phyloP scores from a whole-genome alignment of 371 early-diverging fungal species.

The Apophysomyces ossiformis region DNA sequence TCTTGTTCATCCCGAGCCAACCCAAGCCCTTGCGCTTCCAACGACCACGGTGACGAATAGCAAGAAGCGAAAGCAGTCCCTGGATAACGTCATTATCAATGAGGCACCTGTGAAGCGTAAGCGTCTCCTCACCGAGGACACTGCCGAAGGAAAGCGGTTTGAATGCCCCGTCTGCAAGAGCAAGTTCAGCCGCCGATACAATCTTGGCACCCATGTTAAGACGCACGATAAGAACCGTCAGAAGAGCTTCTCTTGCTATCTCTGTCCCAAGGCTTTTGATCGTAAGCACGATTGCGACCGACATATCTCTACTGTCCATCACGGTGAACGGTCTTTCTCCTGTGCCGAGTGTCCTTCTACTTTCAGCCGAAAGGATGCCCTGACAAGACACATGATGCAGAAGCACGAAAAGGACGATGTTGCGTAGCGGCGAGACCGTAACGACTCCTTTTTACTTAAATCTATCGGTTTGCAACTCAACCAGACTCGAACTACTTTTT shows the following conservation, averaged over 20 bases:
- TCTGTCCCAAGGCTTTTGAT: constrained; percentile 64
- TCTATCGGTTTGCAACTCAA: too few relatives aligned
- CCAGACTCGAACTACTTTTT: neutral
- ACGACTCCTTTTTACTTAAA: too few relatives aligned
- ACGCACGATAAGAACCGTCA: constrained; percentile 71
- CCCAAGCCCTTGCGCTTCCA: neutral
- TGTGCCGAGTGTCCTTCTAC: constrained; percentile 62
- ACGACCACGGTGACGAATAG: neutral
- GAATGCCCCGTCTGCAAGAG: constrained; percentile 58
- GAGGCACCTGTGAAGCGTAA: constrained; percentile 12
- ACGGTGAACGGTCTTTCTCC: constrained; percentile 60
- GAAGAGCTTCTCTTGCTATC: constrained; percentile 62
- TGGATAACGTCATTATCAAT: neutral
- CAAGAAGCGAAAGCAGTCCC: constrained; percentile 3
- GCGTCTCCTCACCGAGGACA: neutral
- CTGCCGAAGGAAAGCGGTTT: constrained; percentile 37
- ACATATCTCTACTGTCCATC: constrained; percentile 70
- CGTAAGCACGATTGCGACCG: constrained; percentile 78
- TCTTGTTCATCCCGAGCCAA: neutral
- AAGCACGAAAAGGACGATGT: constrained; percentile 24
- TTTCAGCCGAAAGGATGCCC: constrained; percentile 75
- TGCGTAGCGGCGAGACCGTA: neutral
- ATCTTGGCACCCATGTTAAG: constrained; percentile 74
- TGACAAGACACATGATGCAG: constrained; percentile 54
- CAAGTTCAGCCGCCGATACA: constrained; percentile 72